Evolutionary conservation across 148 eudicot genomes (phyloP), one percentile per base, ranked within the genome.

Genomic region (Cornus kousa): DNA sequence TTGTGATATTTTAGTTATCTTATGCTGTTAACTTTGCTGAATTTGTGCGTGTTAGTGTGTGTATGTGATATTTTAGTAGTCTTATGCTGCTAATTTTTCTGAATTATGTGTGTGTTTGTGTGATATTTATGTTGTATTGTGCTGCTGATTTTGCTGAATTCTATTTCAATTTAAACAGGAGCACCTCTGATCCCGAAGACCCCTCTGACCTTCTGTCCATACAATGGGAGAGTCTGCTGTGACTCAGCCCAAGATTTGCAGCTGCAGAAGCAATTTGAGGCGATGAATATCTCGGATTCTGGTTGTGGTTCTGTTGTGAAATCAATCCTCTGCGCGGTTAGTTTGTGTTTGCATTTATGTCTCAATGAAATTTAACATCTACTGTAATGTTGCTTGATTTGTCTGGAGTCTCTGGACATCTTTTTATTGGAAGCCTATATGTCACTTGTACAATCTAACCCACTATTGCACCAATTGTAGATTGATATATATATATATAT

Each of bases 271-370:
- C 85, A 87, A 33, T 93, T 89, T 80, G 74, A 80, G 72, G 90
- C 84, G 11, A 89, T 95, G 99, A 89, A 89, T 57, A 84, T 95
- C 48, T 86, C 93, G 84, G 89, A 95, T 77, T 37, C 86, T 74
- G 71, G 85, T 55, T 95, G 99, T 87, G 92, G 92, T 81, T 83
- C 97, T 53, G 83, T 89, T 79, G 77, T 95, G 20, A 88, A 91
- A 79, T 91, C 97, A 9, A 87, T 95, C 33, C 89, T 95, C 35
- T 95, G 99, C 71, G 88, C 97, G 32, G 99, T 93, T 82, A 91
- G 94, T 70, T 68, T 7, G 43, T 19, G 4, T 53, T 72, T 22
- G 5, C 11, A 12, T 50, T 24, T 60, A n/a, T 37, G 20, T 9
- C 14, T 4, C 39, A 62, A 7, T 62, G 8, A 62, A n/a, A 62